Evolutionary conservation across 106 monocot species (phyloP), one percentile per base, ranked within the genome.

Genomic region (Chionographis japonica): DNA sequence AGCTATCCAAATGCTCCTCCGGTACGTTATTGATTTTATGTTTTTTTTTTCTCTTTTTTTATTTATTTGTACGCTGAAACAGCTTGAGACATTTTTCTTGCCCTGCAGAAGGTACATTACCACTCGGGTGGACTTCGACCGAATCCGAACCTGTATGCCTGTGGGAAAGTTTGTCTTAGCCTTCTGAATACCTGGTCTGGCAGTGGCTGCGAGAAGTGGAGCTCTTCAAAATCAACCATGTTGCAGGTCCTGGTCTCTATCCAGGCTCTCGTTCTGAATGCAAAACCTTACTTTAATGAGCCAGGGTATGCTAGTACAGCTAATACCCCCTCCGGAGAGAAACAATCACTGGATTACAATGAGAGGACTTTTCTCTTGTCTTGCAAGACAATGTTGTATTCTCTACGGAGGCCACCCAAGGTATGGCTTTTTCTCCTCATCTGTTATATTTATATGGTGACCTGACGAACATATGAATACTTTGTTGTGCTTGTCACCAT

Each of bases 111-210:
- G 50, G 77, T 80, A 14, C 61, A 77, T 76, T 84, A 84, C 51
- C 73, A 70, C 68, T 80, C 80, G 50, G 73, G 80, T 64, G 84
- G 84, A 41, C 69, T 80, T 68, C 72, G 84, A 27, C 65, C 80
- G 12, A 84, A 84, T 55, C 84, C 84, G 18, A 84, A 84, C 64
- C 68, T 84, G 61, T 84, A 84, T 72, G 68, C 40, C 7, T 79
- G 64, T 68, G 84, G 84, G 50, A 84, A 79, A 50, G 84, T 84
- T 35, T 84, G 84, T 40, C 84, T 84, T 50, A 84, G 84, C 63
- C 79, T 84, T 75, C 72, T 84, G n/a, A 74, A 75, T 18, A 84
- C 84, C 3, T 84, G 84, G 84, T 27, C 42, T 68, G 84, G 83
- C 63, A 63, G 53, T 62, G 79, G 79, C 18, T 84, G 79, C 27